Evolutionary conservation across 2,329 filamentous ascomycete species (phyloP).

Genomic region (Cladosporium velox): DNA sequence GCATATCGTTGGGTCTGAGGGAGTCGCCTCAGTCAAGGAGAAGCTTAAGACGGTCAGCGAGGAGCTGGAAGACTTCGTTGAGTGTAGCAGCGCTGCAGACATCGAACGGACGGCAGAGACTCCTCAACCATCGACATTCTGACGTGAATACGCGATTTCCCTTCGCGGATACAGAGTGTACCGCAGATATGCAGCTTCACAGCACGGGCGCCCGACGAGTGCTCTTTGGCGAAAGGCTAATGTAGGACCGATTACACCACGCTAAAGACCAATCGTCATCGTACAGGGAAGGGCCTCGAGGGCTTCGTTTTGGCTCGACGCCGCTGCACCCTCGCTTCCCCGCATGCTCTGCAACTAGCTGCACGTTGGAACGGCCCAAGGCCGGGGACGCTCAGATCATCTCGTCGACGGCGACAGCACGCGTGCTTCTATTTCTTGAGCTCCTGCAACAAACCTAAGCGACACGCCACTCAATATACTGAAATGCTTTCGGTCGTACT

Average conservation of each 20-base stretch:
- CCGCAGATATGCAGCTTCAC: neutral
- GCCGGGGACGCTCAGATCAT: neutral
- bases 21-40: slow-evolving; percentile 84
- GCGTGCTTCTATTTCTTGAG: slow-evolving; percentile 1
- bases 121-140: slow-evolving; percentile 13
- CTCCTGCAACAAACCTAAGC: slow-evolving; percentile 12
- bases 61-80: slow-evolving; percentile 93
- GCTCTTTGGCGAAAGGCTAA: slow-evolving; percentile 2
- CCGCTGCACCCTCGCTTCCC: slow-evolving; percentile 10
- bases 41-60: slow-evolving; percentile 96
- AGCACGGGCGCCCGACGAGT: neutral
- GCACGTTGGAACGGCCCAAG: neutral
- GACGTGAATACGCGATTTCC: neutral
- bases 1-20: slow-evolving; percentile 91
- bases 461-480: neutral
- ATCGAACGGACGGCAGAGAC: slow-evolving; percentile 45
- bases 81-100: slow-evolving; percentile 83
- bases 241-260: slow-evolving; percentile 17
- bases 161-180: neutral
- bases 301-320: slow-evolving; percentile 9
- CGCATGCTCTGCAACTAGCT: slow-evolving; percentile 12
- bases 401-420: neutral
- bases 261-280: slow-evolving; percentile 11
- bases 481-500: slow-evolving; percentile 12
- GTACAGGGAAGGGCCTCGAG: neutral